Conservation (phyloP, 2,329 filamentous ascomycete genomes). For the Elsinoe batatas region DNA sequence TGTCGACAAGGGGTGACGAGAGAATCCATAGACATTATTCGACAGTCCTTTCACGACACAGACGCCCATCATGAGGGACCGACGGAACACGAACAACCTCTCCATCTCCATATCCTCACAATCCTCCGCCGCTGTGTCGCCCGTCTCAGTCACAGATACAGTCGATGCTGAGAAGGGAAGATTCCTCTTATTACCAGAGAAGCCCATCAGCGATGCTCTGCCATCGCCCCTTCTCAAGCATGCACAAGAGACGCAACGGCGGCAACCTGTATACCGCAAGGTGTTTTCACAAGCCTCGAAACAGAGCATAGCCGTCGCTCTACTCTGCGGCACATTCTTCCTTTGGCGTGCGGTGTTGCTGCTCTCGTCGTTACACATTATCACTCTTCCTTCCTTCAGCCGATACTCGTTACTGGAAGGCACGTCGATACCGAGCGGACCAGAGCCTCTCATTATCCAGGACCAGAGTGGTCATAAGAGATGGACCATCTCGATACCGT, state of each 20-base stretch:
- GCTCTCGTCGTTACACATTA: slow-evolving; percentile 22
- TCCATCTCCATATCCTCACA: slow-evolving; percentile 49
- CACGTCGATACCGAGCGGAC: slow-evolving; percentile 57
- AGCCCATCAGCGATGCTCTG: slow-evolving; percentile 15
- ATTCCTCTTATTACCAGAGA: slow-evolving; percentile 30
- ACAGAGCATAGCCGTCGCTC: slow-evolving; percentile 15
- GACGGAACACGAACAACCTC: slow-evolving; percentile 36
- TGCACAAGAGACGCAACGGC: slow-evolving; percentile 13
- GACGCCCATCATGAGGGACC: slow-evolving; percentile 32
- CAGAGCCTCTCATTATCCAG: slow-evolving; percentile 60
- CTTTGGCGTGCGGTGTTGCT: slow-evolving; percentile 12
- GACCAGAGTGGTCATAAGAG: slow-evolving; percentile 55
- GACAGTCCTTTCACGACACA: neutral
- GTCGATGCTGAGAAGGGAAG: slow-evolving; percentile 50
- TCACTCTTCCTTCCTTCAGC: slow-evolving; percentile 19
- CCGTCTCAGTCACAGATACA: slow-evolving; percentile 40
- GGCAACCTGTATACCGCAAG: slow-evolving; percentile 7
- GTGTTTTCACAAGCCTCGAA: neutral
- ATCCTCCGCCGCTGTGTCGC: slow-evolving; percentile 63
- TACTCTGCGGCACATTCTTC: slow-evolving; percentile 11
- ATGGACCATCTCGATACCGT: slow-evolving; percentile 77
- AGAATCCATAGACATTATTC: too few relatives aligned
- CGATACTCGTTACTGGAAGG: slow-evolving; percentile 59
- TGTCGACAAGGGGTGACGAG: too few relatives aligned
- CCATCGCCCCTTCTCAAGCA: slow-evolving; percentile 19